phyloP scores from a whole-genome alignment of 2,329 filamentous ascomycete genomes.

The Claviceps purpurea region DNA sequence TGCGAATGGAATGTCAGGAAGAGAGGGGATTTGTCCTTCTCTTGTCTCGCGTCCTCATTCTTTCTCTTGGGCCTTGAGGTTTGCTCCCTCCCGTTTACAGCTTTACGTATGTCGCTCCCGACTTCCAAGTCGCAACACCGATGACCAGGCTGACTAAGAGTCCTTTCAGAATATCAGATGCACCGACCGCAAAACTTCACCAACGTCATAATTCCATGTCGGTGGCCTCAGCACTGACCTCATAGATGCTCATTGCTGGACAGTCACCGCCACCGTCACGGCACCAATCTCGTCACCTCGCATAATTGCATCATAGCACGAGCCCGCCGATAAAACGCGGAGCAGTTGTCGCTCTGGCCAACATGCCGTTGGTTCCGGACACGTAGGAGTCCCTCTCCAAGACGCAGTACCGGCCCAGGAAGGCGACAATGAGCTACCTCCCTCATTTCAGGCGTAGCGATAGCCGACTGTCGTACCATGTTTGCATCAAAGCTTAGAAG shows the following conservation, averaged over 20 bases:
- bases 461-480: not conserved
- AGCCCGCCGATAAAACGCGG: not conserved
- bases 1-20: too few relatives aligned
- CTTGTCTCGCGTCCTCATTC: too few relatives aligned
- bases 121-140: too few relatives aligned
- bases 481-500: too few relatives aligned
- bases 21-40: too few relatives aligned
- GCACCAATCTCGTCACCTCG: not conserved
- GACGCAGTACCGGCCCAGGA: not conserved
- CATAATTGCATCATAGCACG: not conserved
- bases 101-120: too few relatives aligned
- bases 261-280: not conserved
- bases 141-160: too few relatives aligned
- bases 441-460: not conserved
- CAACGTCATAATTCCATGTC: not conserved
- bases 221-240: not conserved
- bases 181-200: not conserved
- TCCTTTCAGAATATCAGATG: too few relatives aligned
- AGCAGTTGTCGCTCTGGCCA: not conserved
- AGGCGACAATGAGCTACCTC: not conserved
- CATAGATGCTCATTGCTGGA: not conserved
- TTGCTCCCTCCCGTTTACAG: too few relatives aligned
- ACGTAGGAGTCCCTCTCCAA: not conserved
- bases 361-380: not conserved
- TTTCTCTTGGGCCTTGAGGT: too few relatives aligned